Conservation (phyloP, 192 early-diverging fungal genomes). For the Coemansia sp. region DNA sequence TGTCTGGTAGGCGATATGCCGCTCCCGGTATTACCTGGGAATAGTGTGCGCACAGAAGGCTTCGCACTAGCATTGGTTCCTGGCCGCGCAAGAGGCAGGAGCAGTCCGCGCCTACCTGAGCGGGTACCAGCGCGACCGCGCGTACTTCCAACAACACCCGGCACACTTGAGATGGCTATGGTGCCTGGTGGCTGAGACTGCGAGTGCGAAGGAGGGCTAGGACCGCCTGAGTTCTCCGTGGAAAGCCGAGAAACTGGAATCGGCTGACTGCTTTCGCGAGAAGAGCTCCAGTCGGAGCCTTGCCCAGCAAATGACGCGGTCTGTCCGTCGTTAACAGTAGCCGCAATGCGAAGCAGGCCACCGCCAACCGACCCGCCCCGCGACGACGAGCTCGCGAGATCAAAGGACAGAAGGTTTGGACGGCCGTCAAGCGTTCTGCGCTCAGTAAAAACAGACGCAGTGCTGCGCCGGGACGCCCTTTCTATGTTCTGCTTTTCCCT, state of each 20-base stretch:
- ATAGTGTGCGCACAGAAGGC: conserved; percentile 44
- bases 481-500: conserved; percentile 43
- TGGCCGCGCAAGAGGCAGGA: conserved; percentile 46
- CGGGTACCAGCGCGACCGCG: conserved; percentile 18
- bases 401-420: conserved; percentile 45
- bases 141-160: background rate
- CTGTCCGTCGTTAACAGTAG: background rate
- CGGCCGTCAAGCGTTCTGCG: conserved; percentile 51
- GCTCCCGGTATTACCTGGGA: conserved; percentile 16
- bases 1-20: background rate
- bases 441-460: conserved; percentile 38
- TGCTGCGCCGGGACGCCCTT: conserved; percentile 39
- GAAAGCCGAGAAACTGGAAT: conserved; percentile 22
- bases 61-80: conserved; percentile 15
- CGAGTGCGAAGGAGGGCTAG: background rate
- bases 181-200: background rate
- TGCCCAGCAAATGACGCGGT: background rate
- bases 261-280: conserved; percentile 1
- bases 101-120: conserved; percentile 37
- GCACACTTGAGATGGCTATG: background rate
- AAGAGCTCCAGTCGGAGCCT: background rate
- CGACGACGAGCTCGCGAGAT: conserved; percentile 17
- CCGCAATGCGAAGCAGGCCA: conserved; percentile 30
- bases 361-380: conserved; percentile 22
- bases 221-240: conserved; percentile 20